Evolutionary conservation across 1,284 basidiomycete genomes (phyloP), one percentile per base, ranked within the genome.

Genomic region (Tremellales sp.): DNA sequence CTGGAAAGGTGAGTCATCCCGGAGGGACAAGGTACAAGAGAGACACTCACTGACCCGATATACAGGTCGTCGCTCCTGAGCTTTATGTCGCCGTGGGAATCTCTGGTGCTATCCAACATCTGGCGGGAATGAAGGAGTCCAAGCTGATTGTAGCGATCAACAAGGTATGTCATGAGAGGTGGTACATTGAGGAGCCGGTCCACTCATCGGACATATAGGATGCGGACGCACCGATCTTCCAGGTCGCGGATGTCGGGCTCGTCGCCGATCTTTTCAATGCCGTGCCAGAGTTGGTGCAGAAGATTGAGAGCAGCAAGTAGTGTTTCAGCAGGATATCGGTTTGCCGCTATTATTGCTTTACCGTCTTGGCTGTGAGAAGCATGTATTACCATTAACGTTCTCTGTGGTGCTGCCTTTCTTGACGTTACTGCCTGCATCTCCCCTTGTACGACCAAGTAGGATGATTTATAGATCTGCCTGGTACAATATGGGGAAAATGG

Each of bases 111-210:
- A 98, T 98, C 63, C 95, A 99, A 75, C 95, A 98, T 77, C 77
- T 98, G 53, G 95, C 95, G 24, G 95, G 95, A 26, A 99, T 98
- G 95, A 98, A 98, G 74, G 95, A 98, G 72, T 92, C 88, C 16
- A 98, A 98, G 77, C 79, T 97, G 61, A 99, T 99, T 58, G 93
- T 97, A 24, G 94, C 95, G 6, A 83, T 98, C 60, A 99, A 99
- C 79, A 99, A 99, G 81, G 90, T 83, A 47, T 43, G 67, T 51
- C 12, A 4, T 31, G 12, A 25, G 24, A 2, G 13, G 9, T 27
- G 37, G 14, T 27, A 21, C 40, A 5, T 45, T 38, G 27, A 13
- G 18, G 39, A 35, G 29, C 36, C 19, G 27, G 33, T 35, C 33
- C 37, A 19, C 33, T 44, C 9, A 31, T 10, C 10, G 29, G 29